Evolutionary conservation across 331 rosid species (phyloP), one percentile per base, ranked within the genome.

Genomic region (Phaseolus coccineus): DNA sequence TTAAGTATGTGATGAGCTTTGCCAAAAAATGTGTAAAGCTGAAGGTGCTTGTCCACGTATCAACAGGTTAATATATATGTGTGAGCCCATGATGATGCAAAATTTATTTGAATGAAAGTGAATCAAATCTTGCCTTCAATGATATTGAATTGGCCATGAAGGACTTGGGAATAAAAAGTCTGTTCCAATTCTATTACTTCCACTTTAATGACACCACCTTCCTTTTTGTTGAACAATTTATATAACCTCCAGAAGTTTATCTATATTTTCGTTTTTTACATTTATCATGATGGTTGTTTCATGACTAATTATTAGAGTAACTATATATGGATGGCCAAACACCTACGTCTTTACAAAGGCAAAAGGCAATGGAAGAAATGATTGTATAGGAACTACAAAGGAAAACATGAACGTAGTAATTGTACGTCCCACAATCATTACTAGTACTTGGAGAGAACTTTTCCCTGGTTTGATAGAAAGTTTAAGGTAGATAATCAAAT

Each of bases 351-450:
- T 93, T 22, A 91, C 97, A 52, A 93, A 93, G 78, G n/a, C n/a
- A n/a, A n/a, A n/a, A n/a, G n/a, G 97, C 96, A 47, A 82, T 93
- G 94, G 97, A 90, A 37, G 97, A 93, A 81, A 93, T 93, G 96
- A 56, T 93, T 2, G 6, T 91, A 5, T 91, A 5, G 96, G 73
- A 70, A 58, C 80, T 0, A 24, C 19, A 0, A 89, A 90, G 76
- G 91, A 59, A 69, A 82, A 87, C 31, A 3, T 80, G 42, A 74
- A 87, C 3, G 85, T 88, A 35, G 91, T 87, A 27, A 84, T 87
- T 33, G 10, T 93, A 27, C 91, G 97, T 56, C 97, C 97, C 6
- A 87, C 94, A 11, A 88, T 93, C 4, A 52, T 93, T 14, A 82
- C 93, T 24, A 89, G 97, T 53, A 93, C 97, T 71, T 88, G 46